Conservation (phyloP, 2,329 filamentous ascomycete genomes). For the Pseudogymnoascus sp. region DNA sequence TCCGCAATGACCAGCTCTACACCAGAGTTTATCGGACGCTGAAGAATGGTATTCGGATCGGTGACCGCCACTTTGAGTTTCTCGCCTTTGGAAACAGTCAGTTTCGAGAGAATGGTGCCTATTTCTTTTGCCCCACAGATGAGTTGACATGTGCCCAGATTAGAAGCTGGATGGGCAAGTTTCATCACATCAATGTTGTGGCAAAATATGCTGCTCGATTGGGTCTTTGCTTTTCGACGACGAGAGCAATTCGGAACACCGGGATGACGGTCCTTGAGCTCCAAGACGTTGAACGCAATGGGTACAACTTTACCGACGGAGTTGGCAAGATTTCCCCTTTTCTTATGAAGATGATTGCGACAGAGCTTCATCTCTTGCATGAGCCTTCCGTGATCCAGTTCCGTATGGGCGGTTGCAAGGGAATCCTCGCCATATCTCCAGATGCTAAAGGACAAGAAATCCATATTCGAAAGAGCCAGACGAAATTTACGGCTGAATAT, state of each 20-base stretch:
- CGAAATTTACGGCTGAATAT: slow-evolving; percentile 70
- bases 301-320: slow-evolving; percentile 77
- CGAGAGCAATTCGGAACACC: slow-evolving; percentile 61
- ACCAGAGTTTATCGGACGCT: slow-evolving; percentile 65
- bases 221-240: slow-evolving; percentile 95
- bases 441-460: slow-evolving; percentile 60
- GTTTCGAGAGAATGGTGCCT: slow-evolving; percentile 82
- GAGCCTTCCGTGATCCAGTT: slow-evolving; percentile 84
- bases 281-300: slow-evolving; percentile 61
- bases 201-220: slow-evolving; percentile 84
- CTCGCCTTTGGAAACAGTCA: slow-evolving; percentile 94
- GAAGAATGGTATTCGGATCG: slow-evolving; percentile 71
- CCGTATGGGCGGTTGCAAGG: slow-evolving; percentile 86
- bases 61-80: slow-evolving; percentile 76
- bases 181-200: slow-evolving; percentile 71
- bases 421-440: slow-evolving; percentile 70
- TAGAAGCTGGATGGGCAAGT: slow-evolving; percentile 77
- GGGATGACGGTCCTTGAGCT: slow-evolving; percentile 50
- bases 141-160: slow-evolving; percentile 67
- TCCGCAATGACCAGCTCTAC: slow-evolving; percentile 60
- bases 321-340: slow-evolving; percentile 85
- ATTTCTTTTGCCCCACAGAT: slow-evolving; percentile 74
- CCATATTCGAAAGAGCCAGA: slow-evolving; percentile 73
- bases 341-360: slow-evolving; percentile 64
- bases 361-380: slow-evolving; percentile 57